Percentiles rank a stretch among this genome's conserved stretches.
Conservation (phyloP, 2,329 filamentous ascomycete species). For the Coniella vitis region DNA sequence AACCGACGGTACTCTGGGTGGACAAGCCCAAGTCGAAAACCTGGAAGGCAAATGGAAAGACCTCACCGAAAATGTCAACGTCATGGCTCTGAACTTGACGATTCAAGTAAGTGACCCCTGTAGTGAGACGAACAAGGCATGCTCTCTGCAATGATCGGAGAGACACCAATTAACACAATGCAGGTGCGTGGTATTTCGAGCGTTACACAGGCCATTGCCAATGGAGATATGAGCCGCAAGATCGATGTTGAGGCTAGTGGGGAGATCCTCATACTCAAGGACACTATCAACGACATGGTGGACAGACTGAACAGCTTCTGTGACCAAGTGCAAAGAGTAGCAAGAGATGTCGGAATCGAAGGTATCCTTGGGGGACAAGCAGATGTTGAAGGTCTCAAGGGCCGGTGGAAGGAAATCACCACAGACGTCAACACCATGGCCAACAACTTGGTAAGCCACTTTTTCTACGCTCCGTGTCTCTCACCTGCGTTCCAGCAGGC, state of each 20-base stretch:
- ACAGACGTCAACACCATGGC: slow-evolving; percentile 95
- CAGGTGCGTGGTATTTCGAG: slow-evolving; percentile 87
- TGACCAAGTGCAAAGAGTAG: slow-evolving; percentile 89
- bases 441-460: slow-evolving; percentile 47
- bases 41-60: slow-evolving; percentile 99
- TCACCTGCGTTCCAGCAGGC: neutral
- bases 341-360: slow-evolving; percentile 93
- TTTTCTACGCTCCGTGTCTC: neutral
- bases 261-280: slow-evolving; percentile 88
- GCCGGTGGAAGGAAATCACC: slow-evolving; percentile 97
- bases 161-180: slow-evolving; percentile 1
- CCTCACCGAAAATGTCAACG: slow-evolving; percentile 84
- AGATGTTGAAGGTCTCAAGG: slow-evolving; percentile 85
- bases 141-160: neutral
- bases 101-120: slow-evolving; percentile 43
- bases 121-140: neutral
- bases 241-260: slow-evolving; percentile 93
- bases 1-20: slow-evolving; percentile 88
- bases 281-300: slow-evolving; percentile 99
- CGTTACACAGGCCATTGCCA: slow-evolving; percentile 90
- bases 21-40: slow-evolving; percentile 87
- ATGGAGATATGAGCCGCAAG: slow-evolving; percentile 92
- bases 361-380: slow-evolving; percentile 98
- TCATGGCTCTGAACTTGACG: slow-evolving; percentile 62
- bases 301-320: slow-evolving; percentile 92